phyloP scores from a whole-genome alignment of 2,329 filamentous ascomycete genomes.

The Talaromyces pinophilus region DNA sequence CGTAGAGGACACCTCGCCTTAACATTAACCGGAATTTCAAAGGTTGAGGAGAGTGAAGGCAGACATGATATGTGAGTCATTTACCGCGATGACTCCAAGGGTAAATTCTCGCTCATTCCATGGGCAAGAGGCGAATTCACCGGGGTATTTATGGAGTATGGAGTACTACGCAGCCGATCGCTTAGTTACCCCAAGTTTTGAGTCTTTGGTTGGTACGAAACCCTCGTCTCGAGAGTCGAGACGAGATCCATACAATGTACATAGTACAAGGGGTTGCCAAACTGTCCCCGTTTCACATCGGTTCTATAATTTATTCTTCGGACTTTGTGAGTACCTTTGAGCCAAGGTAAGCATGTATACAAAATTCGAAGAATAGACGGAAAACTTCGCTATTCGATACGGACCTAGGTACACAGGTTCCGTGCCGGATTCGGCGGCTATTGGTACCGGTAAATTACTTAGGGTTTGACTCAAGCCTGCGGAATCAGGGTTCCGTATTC shows the following conservation, averaged over 20 bases:
- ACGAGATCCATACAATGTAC: neutral
- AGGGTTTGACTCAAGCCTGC: neutral
- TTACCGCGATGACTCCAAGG: neutral
- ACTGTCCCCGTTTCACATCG: neutral
- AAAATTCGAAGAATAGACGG: neutral
- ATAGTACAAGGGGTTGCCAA: neutral
- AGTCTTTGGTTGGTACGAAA: neutral
- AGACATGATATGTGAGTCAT: neutral
- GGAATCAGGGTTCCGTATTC: neutral
- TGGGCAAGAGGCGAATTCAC: neutral
- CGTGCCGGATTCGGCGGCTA: neutral
- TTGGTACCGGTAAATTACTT: neutral
- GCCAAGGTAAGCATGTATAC: neutral
- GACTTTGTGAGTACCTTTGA: neutral
- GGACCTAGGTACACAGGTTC: neutral
- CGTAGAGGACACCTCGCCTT: neutral
- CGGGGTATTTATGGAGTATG: neutral
- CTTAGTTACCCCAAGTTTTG: conserved; percentile 5
- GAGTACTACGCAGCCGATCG: neutral
- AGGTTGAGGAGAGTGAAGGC: neutral
- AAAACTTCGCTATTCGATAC: neutral
- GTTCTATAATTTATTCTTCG: neutral
- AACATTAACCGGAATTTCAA: neutral
- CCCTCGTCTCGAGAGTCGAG: neutral
- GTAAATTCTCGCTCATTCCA: neutral